Evolutionary conservation across 306 rosid genomes (phyloP), one percentile per base, ranked within the genome.

Genomic region (Arachis hypogaea): DNA sequence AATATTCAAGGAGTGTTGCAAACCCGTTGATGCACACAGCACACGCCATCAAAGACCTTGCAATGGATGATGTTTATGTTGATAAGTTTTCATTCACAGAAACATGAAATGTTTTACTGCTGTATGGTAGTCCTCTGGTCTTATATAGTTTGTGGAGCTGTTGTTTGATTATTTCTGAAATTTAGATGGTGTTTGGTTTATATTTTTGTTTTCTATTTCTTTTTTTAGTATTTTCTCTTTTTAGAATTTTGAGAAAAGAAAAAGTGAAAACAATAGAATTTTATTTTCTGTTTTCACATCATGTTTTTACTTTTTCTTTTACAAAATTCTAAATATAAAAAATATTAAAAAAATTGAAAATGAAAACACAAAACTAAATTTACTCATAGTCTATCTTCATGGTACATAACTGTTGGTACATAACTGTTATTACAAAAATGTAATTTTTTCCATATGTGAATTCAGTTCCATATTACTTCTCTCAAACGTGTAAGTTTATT

Each of bases 1-100:
- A 66, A 82, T 79, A 90, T 95, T 57, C 88, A 83, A 85, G 93
- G 83, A 79, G 85, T 81, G 5, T 42, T 87, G 86, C 87, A 80
- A 74, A 77, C 92, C 73, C 83, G 54, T 43, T 91, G 83, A 82
- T 56, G 65, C 61, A 47, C 55, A 2, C 11, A 4, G 65, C 61
- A 47, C 55, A 2, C 9, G 5, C 66, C 60, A 59, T 68, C 7
- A 47, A 43, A 72, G 67, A 77, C 64, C 73, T 4, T 33, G 18
- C 56, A 59, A 33, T 79, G 72, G 58, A 49, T 52, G 58, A 3
- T 52, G 68, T 78, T 77, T 72, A 60, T 75, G 80, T 72, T 72
- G 75, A 66, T 66, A 51, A 71, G 43, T 52, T 71, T 47, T 78
- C 72, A 59, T 72, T 47, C 72, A 50, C 45, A 2, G 69, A 72